Conservation (phyloP, 2,329 filamentous ascomycete genomes). For the Berkeleyomyces rouxiae region DNA sequence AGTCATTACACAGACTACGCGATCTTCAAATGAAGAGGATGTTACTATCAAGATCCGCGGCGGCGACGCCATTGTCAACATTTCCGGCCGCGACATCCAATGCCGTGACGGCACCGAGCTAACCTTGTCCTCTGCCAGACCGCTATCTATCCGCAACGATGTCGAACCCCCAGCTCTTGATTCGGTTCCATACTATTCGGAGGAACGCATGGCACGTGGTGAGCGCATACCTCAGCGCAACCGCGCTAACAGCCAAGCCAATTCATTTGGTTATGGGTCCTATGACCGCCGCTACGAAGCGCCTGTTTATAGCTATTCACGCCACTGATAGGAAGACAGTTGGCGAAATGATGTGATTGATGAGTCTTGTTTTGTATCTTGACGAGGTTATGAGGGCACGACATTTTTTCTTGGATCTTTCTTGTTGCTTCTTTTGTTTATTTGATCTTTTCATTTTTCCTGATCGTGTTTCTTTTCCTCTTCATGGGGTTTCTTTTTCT, state of each 20-base stretch:
- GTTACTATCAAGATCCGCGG: conserved; percentile 45
- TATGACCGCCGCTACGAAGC: conserved; percentile 12
- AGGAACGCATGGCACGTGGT: conserved; percentile 29
- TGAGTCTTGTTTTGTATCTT: conserved; percentile 11
- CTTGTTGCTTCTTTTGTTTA: conserved; percentile 15
- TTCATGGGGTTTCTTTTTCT: neutral
- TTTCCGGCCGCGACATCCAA: conserved; percentile 41
- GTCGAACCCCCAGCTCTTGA: conserved; percentile 36
- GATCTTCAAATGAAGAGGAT: conserved; percentile 36
- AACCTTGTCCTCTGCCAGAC: conserved; percentile 30
- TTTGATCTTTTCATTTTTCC: conserved; percentile 14
- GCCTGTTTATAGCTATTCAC: conserved; percentile 6
- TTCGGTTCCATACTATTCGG: conserved; percentile 22
- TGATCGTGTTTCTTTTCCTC: neutral
- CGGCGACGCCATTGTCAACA: conserved; percentile 37
- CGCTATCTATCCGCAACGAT: conserved; percentile 22
- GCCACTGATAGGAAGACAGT: neutral
- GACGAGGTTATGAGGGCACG: conserved; percentile 13
- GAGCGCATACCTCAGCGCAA: conserved; percentile 30
- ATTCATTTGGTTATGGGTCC: conserved; percentile 24
- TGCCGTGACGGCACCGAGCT: conserved; percentile 44
- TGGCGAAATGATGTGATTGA: neutral
- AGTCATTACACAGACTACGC: conserved; percentile 43
- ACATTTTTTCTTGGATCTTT: conserved; percentile 14
- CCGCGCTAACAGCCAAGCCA: conserved; percentile 34